These are phyloP conservation scores for Calonectria naviculata DNA, from an alignment of 2,329 filamentous ascomycete genomes.

Conservation along the genomic window DNA sequence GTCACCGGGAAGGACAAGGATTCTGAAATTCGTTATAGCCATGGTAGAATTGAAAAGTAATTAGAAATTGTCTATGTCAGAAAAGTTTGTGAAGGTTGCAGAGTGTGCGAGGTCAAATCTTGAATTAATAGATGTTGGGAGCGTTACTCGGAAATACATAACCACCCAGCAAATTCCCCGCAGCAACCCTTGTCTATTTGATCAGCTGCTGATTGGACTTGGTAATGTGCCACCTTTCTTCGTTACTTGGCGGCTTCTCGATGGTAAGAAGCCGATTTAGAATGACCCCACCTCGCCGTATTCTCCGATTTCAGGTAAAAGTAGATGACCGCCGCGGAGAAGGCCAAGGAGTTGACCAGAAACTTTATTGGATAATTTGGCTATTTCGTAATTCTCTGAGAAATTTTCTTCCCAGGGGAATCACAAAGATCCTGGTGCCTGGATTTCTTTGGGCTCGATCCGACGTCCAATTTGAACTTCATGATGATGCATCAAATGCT, in stretches of 20 bases:
- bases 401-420: no score
- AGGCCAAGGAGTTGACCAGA: neutral
- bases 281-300: neutral
- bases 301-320: neutral
- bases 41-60: neutral
- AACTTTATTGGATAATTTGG: no score
- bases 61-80: neutral
- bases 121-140: neutral
- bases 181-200: neutral
- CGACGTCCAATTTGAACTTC: no score
- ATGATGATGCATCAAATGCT: no score
- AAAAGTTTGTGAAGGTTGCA: neutral
- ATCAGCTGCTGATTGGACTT: neutral
- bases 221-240: neutral
- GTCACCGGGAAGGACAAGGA: conserved; percentile 59
- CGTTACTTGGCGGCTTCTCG: neutral
- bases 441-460: no score
- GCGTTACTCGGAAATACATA: conserved; percentile 1
- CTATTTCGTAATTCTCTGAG: no score
- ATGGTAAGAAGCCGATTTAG: neutral
- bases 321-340: neutral
- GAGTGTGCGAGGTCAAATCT: neutral
- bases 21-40: conserved; percentile 33
- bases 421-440: no score
- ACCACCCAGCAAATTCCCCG: conserved; percentile 3